A percentile compares a stretch with the other conserved stretches of the same genome.
phyloP scores from a whole-genome alignment of 139 green algal genomes.

The Tetradesmus obliquus region DNA sequence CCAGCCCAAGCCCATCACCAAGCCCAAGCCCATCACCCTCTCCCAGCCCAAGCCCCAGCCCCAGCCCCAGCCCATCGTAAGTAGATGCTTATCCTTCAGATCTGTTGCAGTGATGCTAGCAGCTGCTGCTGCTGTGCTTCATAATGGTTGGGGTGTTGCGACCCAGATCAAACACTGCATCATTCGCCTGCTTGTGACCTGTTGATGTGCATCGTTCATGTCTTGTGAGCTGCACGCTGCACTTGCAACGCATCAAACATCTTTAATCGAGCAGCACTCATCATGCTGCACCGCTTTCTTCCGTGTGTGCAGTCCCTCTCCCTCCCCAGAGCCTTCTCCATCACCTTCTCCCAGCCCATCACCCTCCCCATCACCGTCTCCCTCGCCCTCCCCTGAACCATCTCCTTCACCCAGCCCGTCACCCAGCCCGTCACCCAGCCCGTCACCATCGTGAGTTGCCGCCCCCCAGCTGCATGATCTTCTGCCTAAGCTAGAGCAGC shows the following conservation, averaged over 20 bases:
- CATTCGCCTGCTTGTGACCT: too few relatives aligned
- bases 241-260: too few relatives aligned
- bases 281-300: too few relatives aligned
- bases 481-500: neutral
- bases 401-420: neutral
- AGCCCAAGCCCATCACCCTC: neutral
- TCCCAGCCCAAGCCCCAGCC: neutral
- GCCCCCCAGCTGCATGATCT: too few relatives aligned
- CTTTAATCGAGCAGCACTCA: too few relatives aligned
- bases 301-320: neutral
- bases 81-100: neutral
- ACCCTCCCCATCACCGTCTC: neutral
- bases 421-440: neutral
- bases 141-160: too few relatives aligned
- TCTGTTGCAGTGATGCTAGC: neutral
- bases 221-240: too few relatives aligned
- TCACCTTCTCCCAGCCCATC: neutral
- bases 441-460: neutral
- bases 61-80: constrained; percentile 1
- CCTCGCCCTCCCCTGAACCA: neutral
- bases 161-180: too few relatives aligned
- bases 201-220: too few relatives aligned
- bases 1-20: neutral
- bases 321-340: neutral
- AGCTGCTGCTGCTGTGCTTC: neutral